phyloP scores from a whole-genome alignment of 139 green algal genomes.

The Chlamydomonas schloesseri region DNA sequence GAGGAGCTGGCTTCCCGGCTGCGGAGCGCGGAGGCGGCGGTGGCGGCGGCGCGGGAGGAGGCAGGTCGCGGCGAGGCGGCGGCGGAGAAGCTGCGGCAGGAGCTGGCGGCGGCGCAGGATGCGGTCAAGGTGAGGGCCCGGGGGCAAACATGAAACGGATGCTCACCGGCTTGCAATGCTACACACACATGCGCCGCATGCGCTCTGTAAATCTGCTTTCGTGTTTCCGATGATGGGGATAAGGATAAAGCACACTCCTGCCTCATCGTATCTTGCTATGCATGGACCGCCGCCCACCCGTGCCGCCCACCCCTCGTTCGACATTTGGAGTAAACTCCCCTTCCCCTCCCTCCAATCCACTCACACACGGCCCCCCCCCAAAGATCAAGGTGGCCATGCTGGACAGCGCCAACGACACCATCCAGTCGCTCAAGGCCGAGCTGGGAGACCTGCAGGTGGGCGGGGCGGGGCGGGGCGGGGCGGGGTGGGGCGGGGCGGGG shows the following conservation, averaged over 20 bases:
- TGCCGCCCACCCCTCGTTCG: no score
- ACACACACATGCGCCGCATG: no score
- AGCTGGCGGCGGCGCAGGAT: conserved; percentile 59
- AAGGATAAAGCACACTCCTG: no score
- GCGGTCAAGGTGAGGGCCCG: conserved; percentile 62
- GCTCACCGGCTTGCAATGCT: no score
- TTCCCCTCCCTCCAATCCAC: neutral
- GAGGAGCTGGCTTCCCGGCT: conserved; percentile 48
- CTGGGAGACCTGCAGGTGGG: conserved; percentile 56
- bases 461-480: no score
- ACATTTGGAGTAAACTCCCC: no score
- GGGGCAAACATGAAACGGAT: no score
- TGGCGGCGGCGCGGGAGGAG: conserved; percentile 37
- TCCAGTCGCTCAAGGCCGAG: conserved; percentile 70
- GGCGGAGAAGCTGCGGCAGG: conserved; percentile 25
- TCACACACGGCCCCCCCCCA: neutral
- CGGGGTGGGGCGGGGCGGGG: no score
- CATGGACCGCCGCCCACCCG: no score
- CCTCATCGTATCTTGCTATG: no score
- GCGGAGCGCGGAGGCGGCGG: conserved; percentile 1
- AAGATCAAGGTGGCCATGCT: conserved; percentile 85
- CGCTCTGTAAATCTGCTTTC: no score
- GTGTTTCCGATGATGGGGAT: no score
- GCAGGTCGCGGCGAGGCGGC: conserved; percentile 7
- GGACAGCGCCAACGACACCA: conserved; percentile 77